A percentile compares a stretch with the other conserved stretches of the same genome.
Conservation (phyloP, 1,139 yeast genomes). For the Hyphopichia wangnamkhiaoensis region DNA sequence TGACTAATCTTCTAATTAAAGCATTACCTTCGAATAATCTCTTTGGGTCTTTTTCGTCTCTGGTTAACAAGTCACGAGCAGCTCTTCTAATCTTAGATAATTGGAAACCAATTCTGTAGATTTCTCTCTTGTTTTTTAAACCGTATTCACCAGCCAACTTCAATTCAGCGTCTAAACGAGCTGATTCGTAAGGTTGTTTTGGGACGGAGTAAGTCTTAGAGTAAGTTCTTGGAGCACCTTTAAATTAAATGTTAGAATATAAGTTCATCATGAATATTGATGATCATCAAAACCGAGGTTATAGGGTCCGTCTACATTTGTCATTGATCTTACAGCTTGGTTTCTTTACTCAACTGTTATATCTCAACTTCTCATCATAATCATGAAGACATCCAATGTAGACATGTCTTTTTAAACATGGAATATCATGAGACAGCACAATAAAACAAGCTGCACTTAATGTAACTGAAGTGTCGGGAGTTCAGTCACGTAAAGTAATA, state of each 20-base stretch:
- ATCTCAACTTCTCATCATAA: no score
- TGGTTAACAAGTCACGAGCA: conserved; percentile 99
- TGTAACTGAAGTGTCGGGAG: conserved; percentile 86
- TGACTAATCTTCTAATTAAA: conserved; percentile 95
- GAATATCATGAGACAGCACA: background rate
- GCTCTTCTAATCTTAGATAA: conserved; percentile 99
- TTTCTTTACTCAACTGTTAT: no score
- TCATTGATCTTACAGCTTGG: no score
- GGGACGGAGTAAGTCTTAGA: conserved; percentile 99
- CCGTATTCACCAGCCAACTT: conserved; percentile 99
- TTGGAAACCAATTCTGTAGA: conserved; percentile 98
- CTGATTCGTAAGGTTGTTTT: conserved; percentile 98
- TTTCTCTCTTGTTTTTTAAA: conserved; percentile 99
- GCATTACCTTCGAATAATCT: conserved; percentile 99
- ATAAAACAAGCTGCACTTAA: conserved; percentile 8
- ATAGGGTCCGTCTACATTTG: no score
- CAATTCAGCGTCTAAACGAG: conserved; percentile 99
- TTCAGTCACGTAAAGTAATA: conserved; percentile 63
- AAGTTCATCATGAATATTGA: no score
- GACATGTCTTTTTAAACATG: no score
- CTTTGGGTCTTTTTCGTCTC: conserved; percentile 99
- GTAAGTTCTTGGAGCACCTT: conserved; percentile 99
- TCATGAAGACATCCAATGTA: no score
- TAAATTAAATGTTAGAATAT: conserved; percentile 28
- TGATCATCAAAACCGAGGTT: no score